Percentiles rank a stretch among this genome's conserved stretches.
phyloP scores from a whole-genome alignment of 1,284 basidiomycete genomes.

The Prillingera fragicola region DNA sequence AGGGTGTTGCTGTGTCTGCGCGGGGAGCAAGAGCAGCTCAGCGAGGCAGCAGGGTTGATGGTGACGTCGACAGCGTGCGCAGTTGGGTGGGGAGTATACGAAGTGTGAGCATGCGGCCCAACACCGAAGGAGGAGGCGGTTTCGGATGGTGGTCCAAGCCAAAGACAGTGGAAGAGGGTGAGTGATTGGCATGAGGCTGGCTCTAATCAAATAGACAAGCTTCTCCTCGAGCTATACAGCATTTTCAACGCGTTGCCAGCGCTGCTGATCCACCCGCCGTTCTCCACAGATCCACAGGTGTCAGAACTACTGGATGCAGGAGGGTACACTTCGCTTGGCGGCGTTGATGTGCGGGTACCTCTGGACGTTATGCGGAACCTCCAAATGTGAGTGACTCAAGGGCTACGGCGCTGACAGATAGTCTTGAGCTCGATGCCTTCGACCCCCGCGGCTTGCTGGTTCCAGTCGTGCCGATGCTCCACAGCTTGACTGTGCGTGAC shows the following conservation, averaged over 20 bases:
- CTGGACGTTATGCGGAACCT: slow-evolving; percentile 45
- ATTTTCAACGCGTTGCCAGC: slow-evolving; percentile 45
- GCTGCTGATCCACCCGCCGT: slow-evolving; percentile 42
- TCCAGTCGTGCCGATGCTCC: slow-evolving; percentile 32
- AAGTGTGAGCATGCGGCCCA: slow-evolving; percentile 34
- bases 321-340: slow-evolving; percentile 43
- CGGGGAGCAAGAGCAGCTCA: slow-evolving; percentile 31
- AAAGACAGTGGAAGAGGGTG: slow-evolving; percentile 41
- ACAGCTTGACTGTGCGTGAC: slow-evolving; percentile 41
- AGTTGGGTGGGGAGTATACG: slow-evolving; percentile 47
- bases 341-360: slow-evolving; percentile 45
- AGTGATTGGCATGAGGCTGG: slow-evolving; percentile 5
- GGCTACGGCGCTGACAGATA: slow-evolving; percentile 9
- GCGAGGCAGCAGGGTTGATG: too few relatives aligned
- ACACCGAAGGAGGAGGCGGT: slow-evolving; percentile 14
- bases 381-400: slow-evolving; percentile 31
- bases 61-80: slow-evolving; percentile 43
- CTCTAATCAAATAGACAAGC: slow-evolving; percentile 28
- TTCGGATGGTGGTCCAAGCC: slow-evolving; percentile 36
- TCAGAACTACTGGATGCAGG: slow-evolving; percentile 42
- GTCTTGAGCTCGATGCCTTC: slow-evolving; percentile 45
- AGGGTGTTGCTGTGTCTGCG: slow-evolving; percentile 31
- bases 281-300: slow-evolving; percentile 39
- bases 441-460: slow-evolving; percentile 43
- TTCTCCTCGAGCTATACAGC: slow-evolving; percentile 40